A percentile compares a stretch with the other conserved stretches of the same genome.
These are phyloP conservation scores for Solanum boliviense DNA, from an alignment of 257 asterid species.

Conservation along the genomic window DNA sequence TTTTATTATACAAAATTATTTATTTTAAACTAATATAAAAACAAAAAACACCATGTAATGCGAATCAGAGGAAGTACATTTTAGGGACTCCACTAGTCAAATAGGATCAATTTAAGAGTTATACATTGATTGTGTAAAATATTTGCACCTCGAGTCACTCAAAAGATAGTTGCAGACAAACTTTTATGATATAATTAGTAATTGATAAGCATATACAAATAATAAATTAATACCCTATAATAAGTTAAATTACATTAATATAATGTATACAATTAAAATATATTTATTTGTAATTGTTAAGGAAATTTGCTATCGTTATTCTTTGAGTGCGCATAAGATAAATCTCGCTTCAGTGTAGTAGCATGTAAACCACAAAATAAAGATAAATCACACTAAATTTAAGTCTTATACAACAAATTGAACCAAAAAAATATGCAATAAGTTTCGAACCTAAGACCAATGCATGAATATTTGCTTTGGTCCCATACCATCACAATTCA, in stretches of 20 bases:
- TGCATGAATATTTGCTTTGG: too few species aligned
- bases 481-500: neutral
- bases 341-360: neutral
- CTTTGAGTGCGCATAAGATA: too few species aligned
- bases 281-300: neutral
- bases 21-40: neutral
- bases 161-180: neutral
- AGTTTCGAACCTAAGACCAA: too few species aligned
- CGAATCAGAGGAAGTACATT: neutral
- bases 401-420: too few species aligned
- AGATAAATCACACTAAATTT: neutral
- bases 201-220: neutral
- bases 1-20: too few species aligned
- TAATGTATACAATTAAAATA: neutral
- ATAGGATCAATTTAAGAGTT: neutral
- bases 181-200: neutral
- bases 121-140: neutral
- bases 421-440: rapidly evolving
- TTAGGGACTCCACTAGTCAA: neutral
- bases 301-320: too few species aligned
- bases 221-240: too few species aligned
- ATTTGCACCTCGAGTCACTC: neutral
- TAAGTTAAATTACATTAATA: too few species aligned
- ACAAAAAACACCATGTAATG: neutral
- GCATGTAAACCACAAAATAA: too few species aligned